A percentile compares a stretch with the other conserved stretches of the same genome.
Conservation (phyloP, 1,139 yeast genomes). For the Diutina siamensis region DNA sequence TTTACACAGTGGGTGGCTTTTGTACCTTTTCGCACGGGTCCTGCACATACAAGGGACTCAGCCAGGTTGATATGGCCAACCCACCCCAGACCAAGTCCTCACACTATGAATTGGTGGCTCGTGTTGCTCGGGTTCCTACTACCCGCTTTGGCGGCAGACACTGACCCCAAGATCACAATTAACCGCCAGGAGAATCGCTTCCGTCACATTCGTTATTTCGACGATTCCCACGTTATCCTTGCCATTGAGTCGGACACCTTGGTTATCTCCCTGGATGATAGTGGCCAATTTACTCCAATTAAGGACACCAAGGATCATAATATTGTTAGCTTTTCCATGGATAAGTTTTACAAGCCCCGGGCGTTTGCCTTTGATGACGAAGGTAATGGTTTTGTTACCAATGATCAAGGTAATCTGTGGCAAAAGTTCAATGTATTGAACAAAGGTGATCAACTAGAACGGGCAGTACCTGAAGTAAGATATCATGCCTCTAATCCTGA, state of each 20-base stretch:
- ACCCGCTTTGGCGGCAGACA: not conserved
- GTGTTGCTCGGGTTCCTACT: not conserved
- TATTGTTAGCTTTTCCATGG: slow-evolving; percentile 24
- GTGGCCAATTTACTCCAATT: slow-evolving; percentile 31
- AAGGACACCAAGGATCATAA: slow-evolving; percentile 17
- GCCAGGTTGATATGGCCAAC: not conserved
- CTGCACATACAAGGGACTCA: not conserved
- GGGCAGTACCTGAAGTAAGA: slow-evolving; percentile 10
- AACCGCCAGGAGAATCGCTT: not conserved
- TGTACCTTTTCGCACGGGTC: not conserved
- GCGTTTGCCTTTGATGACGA: slow-evolving; percentile 40
- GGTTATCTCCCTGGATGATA: slow-evolving; percentile 38
- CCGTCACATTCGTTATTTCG: slow-evolving; percentile 30
- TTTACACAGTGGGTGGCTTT: not conserved
- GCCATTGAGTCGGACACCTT: slow-evolving; percentile 21
- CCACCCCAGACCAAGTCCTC: too few species aligned
- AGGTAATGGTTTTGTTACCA: slow-evolving; percentile 36
- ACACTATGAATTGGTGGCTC: not conserved
- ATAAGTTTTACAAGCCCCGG: slow-evolving; percentile 31
- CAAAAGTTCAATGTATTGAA: slow-evolving; percentile 18
- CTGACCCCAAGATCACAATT: not conserved
- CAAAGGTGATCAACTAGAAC: slow-evolving; percentile 8
- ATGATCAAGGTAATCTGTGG: slow-evolving; percentile 54
- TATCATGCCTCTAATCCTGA: slow-evolving; percentile 34
- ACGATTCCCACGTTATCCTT: slow-evolving; percentile 42